A percentile compares a stretch with the other conserved stretches of the same genome.
Conservation (phyloP, 495 filamentous ascomycete species). For the Apodospora peruviana region DNA sequence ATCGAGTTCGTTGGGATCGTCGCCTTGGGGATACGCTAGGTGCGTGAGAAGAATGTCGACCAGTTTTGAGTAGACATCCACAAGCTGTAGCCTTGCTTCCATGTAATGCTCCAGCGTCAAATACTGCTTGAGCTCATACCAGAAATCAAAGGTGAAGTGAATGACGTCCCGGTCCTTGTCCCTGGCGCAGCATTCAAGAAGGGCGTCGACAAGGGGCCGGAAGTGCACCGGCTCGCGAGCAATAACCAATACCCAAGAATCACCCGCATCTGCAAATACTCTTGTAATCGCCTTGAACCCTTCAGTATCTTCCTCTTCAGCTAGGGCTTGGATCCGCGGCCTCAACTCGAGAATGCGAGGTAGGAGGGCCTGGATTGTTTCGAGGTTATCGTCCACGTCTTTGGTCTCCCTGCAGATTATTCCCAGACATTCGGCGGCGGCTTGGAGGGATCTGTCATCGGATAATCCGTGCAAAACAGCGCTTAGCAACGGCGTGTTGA, state of each 20-base stretch:
- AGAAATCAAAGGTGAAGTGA: constrained; percentile 89
- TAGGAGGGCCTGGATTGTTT: constrained; percentile 77
- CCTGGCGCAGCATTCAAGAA: constrained; percentile 81
- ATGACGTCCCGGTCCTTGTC: constrained; percentile 88
- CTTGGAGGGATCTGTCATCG: constrained; percentile 70
- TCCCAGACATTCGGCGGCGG: constrained; percentile 90
- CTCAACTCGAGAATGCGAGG: constrained; percentile 73
- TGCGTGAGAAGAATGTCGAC: constrained; percentile 93
- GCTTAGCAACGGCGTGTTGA: constrained; percentile 78
- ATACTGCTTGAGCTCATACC: constrained; percentile 98
- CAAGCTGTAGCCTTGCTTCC: constrained; percentile 66
- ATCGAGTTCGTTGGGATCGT: constrained; percentile 67
- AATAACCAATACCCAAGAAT: constrained; percentile 87
- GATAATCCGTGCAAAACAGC: constrained; percentile 72
- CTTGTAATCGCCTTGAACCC: constrained; percentile 80
- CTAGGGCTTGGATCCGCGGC: constrained; percentile 70
- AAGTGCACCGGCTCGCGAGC: constrained; percentile 78
- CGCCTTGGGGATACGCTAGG: constrained; percentile 79
- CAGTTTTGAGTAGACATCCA: constrained; percentile 76
- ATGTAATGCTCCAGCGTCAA: constrained; percentile 83
- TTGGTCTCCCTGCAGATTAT: constrained; percentile 87
- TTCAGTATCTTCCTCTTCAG: constrained; percentile 78
- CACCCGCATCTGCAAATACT: constrained; percentile 89
- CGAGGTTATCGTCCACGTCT: constrained; percentile 82
- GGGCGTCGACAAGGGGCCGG: constrained; percentile 77